Conservation (phyloP, 2,329 filamentous ascomycete genomes). For the Hymenoscyphus salicellus region DNA sequence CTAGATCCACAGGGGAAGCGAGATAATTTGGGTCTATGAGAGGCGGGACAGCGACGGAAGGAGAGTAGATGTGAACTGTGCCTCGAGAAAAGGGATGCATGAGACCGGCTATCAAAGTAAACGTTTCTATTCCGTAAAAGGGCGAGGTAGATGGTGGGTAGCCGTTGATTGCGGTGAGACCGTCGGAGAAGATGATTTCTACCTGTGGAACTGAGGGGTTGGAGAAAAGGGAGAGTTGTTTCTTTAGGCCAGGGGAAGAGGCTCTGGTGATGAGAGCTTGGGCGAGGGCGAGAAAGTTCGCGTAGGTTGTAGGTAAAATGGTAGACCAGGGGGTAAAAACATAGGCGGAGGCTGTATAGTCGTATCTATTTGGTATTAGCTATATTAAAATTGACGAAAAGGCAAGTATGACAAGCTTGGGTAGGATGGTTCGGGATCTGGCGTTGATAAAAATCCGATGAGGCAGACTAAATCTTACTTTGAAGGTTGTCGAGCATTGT, state of each 20-base stretch:
- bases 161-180: slow-evolving; percentile 41
- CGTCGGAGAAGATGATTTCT: slow-evolving; percentile 41
- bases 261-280: slow-evolving; percentile 33
- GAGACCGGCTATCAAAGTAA: slow-evolving; percentile 46
- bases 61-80: slow-evolving; percentile 51
- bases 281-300: slow-evolving; percentile 35
- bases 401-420: background rate
- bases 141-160: slow-evolving; percentile 19
- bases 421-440: background rate
- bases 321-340: slow-evolving; percentile 44
- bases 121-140: slow-evolving; percentile 23
- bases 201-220: slow-evolving; percentile 21
- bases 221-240: slow-evolving; percentile 41
- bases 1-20: slow-evolving; percentile 49
- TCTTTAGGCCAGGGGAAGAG: slow-evolving; percentile 39
- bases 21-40: slow-evolving; percentile 55
- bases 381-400: background rate
- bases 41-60: slow-evolving; percentile 39
- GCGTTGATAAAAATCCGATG: background rate
- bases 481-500: slow-evolving; percentile 17
- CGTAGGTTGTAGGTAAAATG: slow-evolving; percentile 33
- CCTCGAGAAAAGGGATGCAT: slow-evolving; percentile 57
- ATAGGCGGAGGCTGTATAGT: slow-evolving; percentile 36
- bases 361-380: slow-evolving; percentile 12
- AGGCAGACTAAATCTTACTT: background rate